Percentiles rank a stretch among this genome's conserved stretches.
These are phyloP conservation scores for Arthrobotrys musiformis DNA, from an alignment of 2,329 filamentous ascomycete species.

Conservation along the genomic window DNA sequence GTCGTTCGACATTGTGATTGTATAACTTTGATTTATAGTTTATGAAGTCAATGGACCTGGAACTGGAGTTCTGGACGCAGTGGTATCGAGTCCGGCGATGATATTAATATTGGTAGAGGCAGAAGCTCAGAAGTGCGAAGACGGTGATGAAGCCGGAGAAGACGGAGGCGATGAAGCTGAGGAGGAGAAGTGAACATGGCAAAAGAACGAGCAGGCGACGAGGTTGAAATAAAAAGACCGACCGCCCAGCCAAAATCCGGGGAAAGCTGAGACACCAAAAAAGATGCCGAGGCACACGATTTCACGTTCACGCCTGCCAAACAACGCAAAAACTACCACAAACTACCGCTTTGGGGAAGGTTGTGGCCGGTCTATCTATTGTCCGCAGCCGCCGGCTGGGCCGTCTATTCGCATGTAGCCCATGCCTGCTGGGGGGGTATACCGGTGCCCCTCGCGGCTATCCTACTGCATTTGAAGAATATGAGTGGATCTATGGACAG, in stretches of 20 bases:
- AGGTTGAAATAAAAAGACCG: slow-evolving; percentile 40
- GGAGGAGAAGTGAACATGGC: background rate
- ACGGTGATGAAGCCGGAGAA: background rate
- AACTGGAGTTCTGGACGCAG: slow-evolving; percentile 6
- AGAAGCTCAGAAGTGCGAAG: background rate
- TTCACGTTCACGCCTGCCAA: slow-evolving; percentile 8
- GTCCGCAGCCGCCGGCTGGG: background rate
- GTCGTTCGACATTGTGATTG: slow-evolving; percentile 67
- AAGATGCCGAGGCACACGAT: slow-evolving; percentile 35
- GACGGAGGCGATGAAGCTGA: background rate
- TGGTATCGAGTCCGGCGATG: no score
- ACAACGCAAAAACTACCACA: slow-evolving; percentile 40
- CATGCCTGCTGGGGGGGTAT: no score
- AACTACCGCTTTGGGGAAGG: background rate
- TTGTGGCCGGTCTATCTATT: background rate
- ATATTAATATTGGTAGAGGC: background rate
- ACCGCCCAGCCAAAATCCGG: slow-evolving; percentile 22
- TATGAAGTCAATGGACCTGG: background rate
- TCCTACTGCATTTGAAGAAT: no score
- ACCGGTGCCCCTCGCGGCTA: background rate
- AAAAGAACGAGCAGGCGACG: slow-evolving; percentile 15
- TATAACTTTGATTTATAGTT: no score
- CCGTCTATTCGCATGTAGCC: background rate
- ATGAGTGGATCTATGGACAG: no score
- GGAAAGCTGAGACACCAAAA: slow-evolving; percentile 11